Conservation (phyloP, 352 stramenopile species). For the Globisporangium ultimum region DNA sequence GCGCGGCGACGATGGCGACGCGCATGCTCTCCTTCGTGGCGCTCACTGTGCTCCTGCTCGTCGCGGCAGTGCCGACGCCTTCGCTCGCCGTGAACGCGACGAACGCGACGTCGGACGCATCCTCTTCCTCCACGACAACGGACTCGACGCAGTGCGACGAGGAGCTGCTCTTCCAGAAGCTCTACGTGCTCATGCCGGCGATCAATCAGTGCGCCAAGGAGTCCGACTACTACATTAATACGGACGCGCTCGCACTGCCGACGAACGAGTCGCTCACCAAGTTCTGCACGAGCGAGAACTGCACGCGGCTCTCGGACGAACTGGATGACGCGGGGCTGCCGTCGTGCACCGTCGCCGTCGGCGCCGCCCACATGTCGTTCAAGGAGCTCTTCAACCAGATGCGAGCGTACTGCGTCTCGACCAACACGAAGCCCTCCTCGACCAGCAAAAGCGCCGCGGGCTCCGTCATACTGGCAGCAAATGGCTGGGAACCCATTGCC, state of each 20-base stretch:
- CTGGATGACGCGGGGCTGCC: slow-evolving; percentile 33
- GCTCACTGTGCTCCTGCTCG: slow-evolving; percentile 2
- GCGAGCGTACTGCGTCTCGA: slow-evolving; percentile 14
- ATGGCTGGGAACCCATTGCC: background rate
- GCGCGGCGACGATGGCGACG: background rate
- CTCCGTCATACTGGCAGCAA: background rate
- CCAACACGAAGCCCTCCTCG: slow-evolving; percentile 1
- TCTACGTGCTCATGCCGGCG: slow-evolving; percentile 45
- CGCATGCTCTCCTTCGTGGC: slow-evolving; percentile 1
- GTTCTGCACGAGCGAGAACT: slow-evolving; percentile 34
- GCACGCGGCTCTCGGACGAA: slow-evolving; percentile 27
- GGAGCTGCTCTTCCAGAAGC: slow-evolving; percentile 41
- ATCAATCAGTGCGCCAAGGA: slow-evolving; percentile 41
- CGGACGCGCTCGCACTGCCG: slow-evolving; percentile 20
- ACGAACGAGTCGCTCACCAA: slow-evolving; percentile 22
- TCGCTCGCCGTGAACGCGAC: background rate
- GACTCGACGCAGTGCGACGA: slow-evolving; percentile 21
- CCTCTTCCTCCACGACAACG: background rate
- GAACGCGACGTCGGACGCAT: slow-evolving; percentile 1
- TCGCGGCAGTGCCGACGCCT: background rate
- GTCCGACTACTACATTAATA: slow-evolving; percentile 30
- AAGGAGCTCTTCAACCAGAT: slow-evolving; percentile 37
- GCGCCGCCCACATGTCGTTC: slow-evolving; percentile 21
- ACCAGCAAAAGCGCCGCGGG: background rate
- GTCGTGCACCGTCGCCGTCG: slow-evolving; percentile 27